These are phyloP conservation scores for Pythium vanterpoolii DNA, from an alignment of 352 stramenopile genomes.

Conservation along the genomic window DNA sequence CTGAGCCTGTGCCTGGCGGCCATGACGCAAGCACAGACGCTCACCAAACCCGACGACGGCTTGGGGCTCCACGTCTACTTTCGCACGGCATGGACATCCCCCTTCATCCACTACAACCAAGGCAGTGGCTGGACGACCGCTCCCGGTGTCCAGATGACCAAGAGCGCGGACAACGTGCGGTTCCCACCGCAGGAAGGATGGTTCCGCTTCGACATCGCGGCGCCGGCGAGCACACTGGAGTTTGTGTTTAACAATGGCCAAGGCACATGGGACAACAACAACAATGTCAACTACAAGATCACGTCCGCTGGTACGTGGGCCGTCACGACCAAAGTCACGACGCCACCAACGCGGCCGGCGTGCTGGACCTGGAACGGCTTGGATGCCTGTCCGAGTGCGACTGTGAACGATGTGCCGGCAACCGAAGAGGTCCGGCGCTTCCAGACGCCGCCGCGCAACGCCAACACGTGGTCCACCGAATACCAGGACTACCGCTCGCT, in stretches of 20 bases:
- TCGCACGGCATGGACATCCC: slow-evolving; percentile 37
- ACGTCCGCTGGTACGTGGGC: slow-evolving; percentile 25
- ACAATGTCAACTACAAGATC: slow-evolving; percentile 43
- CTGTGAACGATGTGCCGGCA: not conserved
- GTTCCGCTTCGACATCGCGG: slow-evolving; percentile 33
- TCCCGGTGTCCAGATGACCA: slow-evolving; percentile 27
- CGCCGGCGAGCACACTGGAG: slow-evolving; percentile 24
- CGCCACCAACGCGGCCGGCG: slow-evolving; percentile 17
- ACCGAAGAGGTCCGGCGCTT: slow-evolving; percentile 31
- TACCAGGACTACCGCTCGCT: slow-evolving; percentile 46
- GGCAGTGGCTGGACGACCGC: slow-evolving; percentile 34
- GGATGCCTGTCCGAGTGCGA: slow-evolving; percentile 1
- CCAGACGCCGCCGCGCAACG: slow-evolving; percentile 47
- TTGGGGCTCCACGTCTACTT: slow-evolving; percentile 46
- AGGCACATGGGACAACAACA: slow-evolving; percentile 43
- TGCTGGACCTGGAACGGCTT: slow-evolving; percentile 18
- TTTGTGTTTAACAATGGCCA: slow-evolving; percentile 48
- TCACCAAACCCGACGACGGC: slow-evolving; percentile 33
- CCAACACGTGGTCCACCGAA: slow-evolving; percentile 22
- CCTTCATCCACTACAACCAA: slow-evolving; percentile 49
- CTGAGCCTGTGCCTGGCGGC: not conserved
- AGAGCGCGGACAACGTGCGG: slow-evolving; percentile 29
- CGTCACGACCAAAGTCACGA: slow-evolving; percentile 2
- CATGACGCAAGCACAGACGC: slow-evolving; percentile 28
- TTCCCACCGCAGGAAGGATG: slow-evolving; percentile 36